These are phyloP conservation scores for Elaeis guineensis DNA, from an alignment of 176 grass and related monocot genomes.

Conservation along the genomic window DNA sequence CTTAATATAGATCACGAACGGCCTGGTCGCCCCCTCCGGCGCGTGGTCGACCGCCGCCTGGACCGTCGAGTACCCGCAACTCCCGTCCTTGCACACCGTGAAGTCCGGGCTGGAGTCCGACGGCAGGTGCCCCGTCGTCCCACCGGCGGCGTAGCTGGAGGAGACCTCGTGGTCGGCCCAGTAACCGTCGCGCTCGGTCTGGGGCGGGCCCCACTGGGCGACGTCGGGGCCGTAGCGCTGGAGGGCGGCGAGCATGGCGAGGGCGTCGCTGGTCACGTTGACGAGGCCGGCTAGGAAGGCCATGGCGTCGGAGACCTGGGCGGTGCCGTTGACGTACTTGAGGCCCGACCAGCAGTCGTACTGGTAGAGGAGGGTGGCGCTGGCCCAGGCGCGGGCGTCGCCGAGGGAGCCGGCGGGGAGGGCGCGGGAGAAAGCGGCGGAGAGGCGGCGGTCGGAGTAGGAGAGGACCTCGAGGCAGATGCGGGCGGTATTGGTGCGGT, in stretches of 20 bases:
- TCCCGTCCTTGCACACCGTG: constrained; percentile 10
- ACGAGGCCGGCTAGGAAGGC: constrained; percentile 45
- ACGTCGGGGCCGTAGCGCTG: constrained; percentile 60
- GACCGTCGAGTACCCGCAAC: constrained; percentile 31
- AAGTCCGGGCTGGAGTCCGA: constrained; percentile 27
- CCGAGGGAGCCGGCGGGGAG: background rate
- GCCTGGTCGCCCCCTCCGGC: constrained; percentile 24
- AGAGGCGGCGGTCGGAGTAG: constrained; percentile 52
- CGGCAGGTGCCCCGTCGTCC: constrained; percentile 9
- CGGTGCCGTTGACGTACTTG: constrained; percentile 80
- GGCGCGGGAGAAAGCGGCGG: constrained; percentile 3
- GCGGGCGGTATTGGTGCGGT: constrained; percentile 62
- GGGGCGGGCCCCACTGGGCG: constrained; percentile 52
- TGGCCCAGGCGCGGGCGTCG: constrained; percentile 43
- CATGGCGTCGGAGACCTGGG: constrained; percentile 67
- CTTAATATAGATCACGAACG: constrained; percentile 70
- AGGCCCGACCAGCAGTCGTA: constrained; percentile 97
- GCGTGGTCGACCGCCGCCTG: constrained; percentile 54
- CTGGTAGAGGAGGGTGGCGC: constrained; percentile 65
- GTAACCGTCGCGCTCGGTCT: constrained; percentile 88
- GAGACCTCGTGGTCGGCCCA: constrained; percentile 35
- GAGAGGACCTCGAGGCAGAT: constrained; percentile 84
- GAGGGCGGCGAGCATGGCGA: constrained; percentile 67
- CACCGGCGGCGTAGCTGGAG: background rate
- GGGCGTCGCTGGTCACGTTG: constrained; percentile 54